Percentiles rank a stretch among this genome's conserved stretches.
Evolutionary conservation across 352 stramenopile species (phyloP).

Genomic region (Phytophthora nicotianae): DNA sequence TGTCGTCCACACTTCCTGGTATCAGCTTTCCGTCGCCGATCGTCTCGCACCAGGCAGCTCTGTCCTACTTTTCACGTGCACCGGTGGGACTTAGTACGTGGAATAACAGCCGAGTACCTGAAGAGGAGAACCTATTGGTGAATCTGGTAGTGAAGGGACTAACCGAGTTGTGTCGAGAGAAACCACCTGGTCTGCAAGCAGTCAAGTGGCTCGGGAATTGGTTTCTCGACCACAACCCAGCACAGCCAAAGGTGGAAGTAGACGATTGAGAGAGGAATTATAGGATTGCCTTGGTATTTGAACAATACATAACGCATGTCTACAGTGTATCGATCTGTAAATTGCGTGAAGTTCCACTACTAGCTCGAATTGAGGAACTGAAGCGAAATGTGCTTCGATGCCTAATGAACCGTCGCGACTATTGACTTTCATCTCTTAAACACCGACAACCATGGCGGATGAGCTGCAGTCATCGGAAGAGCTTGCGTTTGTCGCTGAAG

Average conservation of each 20-base stretch:
- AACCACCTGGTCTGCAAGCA: slow-evolving; percentile 75
- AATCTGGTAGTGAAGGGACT: slow-evolving; percentile 79
- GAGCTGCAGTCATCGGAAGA: slow-evolving; percentile 90
- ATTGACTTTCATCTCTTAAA: slow-evolving; percentile 4
- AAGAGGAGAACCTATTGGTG: slow-evolving; percentile 51
- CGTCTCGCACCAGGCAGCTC: slow-evolving; percentile 60
- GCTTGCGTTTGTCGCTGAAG: slow-evolving; percentile 91
- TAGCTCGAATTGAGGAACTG: neutral
- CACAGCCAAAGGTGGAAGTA: slow-evolving; percentile 72
- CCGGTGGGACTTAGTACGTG: slow-evolving; percentile 55
- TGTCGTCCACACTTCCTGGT: slow-evolving; percentile 65
- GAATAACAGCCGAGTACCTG: slow-evolving; percentile 42
- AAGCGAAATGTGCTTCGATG: neutral
- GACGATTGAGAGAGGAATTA: slow-evolving; percentile 27
- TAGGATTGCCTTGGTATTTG: neutral
- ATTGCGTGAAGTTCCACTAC: no score
- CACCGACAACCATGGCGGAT: slow-evolving; percentile 56
- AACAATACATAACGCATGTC: neutral
- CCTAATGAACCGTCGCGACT: slow-evolving; percentile 41
- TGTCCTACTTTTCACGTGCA: slow-evolving; percentile 63
- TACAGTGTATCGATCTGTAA: no score
- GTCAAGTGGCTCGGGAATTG: slow-evolving; percentile 84
- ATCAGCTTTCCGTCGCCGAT: slow-evolving; percentile 62
- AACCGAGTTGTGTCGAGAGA: slow-evolving; percentile 81
- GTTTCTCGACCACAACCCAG: slow-evolving; percentile 88